Conservation (phyloP, 2,329 filamentous ascomycete species). For the Diaporthe velutina region DNA sequence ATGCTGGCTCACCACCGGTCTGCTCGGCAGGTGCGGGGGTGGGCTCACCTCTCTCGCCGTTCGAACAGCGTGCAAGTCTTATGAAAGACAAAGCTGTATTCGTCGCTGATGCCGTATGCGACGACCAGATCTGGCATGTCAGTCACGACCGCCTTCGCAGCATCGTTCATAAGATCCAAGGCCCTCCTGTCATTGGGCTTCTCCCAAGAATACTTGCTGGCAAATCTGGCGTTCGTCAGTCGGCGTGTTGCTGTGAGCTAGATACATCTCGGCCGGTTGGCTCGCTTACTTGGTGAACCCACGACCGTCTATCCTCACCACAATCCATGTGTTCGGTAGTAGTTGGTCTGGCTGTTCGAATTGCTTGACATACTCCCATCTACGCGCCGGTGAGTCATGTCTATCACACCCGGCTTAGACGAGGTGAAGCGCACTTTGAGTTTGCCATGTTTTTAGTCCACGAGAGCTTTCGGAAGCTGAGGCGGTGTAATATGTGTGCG, state of each 20-base stretch:
- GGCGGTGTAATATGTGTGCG: background rate
- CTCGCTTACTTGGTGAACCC: conserved; percentile 88
- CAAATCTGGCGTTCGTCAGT: conserved; percentile 70
- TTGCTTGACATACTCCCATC: conserved; percentile 92
- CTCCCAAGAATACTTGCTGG: conserved; percentile 83
- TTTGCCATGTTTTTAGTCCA: conserved; percentile 43
- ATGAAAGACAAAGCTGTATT: conserved; percentile 94
- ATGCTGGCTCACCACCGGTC: background rate
- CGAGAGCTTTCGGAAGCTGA: background rate
- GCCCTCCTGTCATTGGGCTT: conserved; percentile 95
- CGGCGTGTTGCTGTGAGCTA: conserved; percentile 26
- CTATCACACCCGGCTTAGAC: conserved; percentile 39
- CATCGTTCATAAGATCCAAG: conserved; percentile 93
- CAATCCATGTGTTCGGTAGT: conserved; percentile 94
- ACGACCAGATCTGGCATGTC: conserved; percentile 88
- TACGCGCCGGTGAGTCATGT: conserved; percentile 53
- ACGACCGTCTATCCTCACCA: conserved; percentile 92
- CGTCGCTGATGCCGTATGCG: conserved; percentile 94
- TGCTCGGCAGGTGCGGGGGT: background rate
- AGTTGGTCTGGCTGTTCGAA: conserved; percentile 88
- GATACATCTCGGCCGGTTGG: background rate
- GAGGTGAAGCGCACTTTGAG: conserved; percentile 43
- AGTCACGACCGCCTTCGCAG: conserved; percentile 85
- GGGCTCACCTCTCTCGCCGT: conserved; percentile 77
- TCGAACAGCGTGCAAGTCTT: conserved; percentile 88